Evolutionary conservation across 2,329 filamentous ascomycete genomes (phyloP), one percentile per base, ranked within the genome.

Genomic region (Thelonectria rubi): DNA sequence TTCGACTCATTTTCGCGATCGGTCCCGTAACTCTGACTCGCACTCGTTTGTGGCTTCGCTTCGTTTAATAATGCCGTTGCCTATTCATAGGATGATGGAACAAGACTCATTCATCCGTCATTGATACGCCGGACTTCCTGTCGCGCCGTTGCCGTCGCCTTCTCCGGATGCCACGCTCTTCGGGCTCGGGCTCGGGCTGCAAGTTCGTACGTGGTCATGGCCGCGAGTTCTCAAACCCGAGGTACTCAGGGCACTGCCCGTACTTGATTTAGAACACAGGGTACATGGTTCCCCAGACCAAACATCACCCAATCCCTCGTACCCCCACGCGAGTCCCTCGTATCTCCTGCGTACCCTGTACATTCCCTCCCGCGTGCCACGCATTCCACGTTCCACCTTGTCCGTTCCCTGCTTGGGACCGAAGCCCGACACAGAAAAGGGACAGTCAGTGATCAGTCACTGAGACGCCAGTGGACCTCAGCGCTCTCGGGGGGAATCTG

Each of bases 231-330:
- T 60, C 52, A 21, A 18, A 45, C 39, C 39, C 42, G 42, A 45
- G 42, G 63, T 68, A 68, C 68, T 37, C 67, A 40, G 34, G 46
- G 47, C 2, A 51, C 10, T 30, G 26, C 26, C 26, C 26, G 55
- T 64, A 71, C 65, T 48, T 69, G 67, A 63, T 58, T 66, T 67
- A 67, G 50, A 49, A 20, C 18, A 5, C n/a, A 26, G 3, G 64
- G 47, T 70, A 70, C 69, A 51, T 58, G 48, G 55, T 15, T 42
- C 42, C 14, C 34, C 40, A 47, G 40, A n/a, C 39, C 9, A 34
- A n/a, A 52, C 30, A 61, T 58, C 63, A 60, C 67, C 39, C 34
- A 58, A 34, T 48, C 18, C 37, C 42, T 55, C 56, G 69, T 70
- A 70, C 45, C 63, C 54, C 58, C 32, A 56, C 55, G 56, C 55